Conservation (phyloP, 106 monocot species). For the Triglochin maritima region DNA sequence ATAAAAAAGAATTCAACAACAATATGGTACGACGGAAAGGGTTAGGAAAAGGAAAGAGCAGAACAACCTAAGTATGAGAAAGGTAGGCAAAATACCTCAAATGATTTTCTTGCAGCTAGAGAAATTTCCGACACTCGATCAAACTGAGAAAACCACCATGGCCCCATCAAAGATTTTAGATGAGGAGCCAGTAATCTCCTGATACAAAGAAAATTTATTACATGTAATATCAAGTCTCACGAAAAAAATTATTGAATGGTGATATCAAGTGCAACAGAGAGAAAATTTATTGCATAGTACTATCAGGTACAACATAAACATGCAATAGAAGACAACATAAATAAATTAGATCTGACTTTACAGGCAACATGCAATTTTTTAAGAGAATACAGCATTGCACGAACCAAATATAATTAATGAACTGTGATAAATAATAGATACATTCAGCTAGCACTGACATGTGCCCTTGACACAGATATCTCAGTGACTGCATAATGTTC, state of each 20-base stretch:
- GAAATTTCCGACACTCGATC: conserved; percentile 79
- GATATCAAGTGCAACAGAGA: neutral
- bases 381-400: no score
- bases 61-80: neutral
- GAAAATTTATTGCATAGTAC: neutral
- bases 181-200: conserved; percentile 94
- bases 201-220: conserved; percentile 7
- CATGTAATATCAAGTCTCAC: neutral
- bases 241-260: neutral
- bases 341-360: no score
- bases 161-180: conserved; percentile 93
- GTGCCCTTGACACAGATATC: no score
- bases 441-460: no score
- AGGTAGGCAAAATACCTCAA: conserved; percentile 48
- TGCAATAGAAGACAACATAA: no score
- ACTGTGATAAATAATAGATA: no score
- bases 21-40: neutral
- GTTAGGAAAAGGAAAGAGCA: neutral
- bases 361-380: no score
- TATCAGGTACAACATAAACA: neutral
- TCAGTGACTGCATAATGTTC: no score
- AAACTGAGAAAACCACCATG: conserved; percentile 99
- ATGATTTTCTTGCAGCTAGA: conserved; percentile 74
- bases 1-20: no score
- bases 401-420: no score